A percentile compares a stretch with the other conserved stretches of the same genome.
Evolutionary conservation across 306 rosid species (phyloP).

Genomic region (Cajanus cajan): DNA sequence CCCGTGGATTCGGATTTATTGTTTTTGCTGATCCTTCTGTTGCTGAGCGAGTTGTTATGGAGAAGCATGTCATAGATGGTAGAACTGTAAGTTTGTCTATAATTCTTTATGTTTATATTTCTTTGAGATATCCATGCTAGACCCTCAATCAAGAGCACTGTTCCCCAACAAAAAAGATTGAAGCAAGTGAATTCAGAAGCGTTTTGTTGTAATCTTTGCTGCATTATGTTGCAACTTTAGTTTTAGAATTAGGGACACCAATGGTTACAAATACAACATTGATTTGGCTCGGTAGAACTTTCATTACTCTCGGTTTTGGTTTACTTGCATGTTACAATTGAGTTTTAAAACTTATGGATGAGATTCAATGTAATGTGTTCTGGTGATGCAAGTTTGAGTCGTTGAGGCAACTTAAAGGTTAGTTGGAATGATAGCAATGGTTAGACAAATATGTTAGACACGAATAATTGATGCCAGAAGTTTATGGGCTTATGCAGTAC

Average conservation of each 20-base stretch:
- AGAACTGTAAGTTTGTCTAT: conserved; percentile 52
- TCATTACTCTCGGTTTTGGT: not conserved
- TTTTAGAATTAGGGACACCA: not conserved
- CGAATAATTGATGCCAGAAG: not conserved
- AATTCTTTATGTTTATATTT: not conserved
- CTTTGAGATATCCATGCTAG: not conserved
- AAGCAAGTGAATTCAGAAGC: not conserved
- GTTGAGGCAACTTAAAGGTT: not conserved
- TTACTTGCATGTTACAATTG: not conserved
- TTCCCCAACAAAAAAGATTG: not conserved
- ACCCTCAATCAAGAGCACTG: too few species aligned
- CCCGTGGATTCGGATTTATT: conserved; percentile 60
- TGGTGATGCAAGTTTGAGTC: not conserved
- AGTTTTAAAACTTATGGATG: not conserved
- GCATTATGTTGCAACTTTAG: not conserved
- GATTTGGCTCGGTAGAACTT: not conserved
- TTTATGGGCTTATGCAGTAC: not conserved
- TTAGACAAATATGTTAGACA: not conserved
- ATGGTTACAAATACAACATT: not conserved
- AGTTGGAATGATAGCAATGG: not conserved
- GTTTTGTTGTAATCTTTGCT: not conserved
- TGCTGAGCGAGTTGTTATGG: conserved; percentile 56
- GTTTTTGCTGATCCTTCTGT: conserved; percentile 54
- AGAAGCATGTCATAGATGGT: conserved; percentile 57
- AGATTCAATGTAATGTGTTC: not conserved